Evolutionary conservation across 2,329 filamentous ascomycete genomes (phyloP).

Genomic region (Trichoderma endophyticum): DNA sequence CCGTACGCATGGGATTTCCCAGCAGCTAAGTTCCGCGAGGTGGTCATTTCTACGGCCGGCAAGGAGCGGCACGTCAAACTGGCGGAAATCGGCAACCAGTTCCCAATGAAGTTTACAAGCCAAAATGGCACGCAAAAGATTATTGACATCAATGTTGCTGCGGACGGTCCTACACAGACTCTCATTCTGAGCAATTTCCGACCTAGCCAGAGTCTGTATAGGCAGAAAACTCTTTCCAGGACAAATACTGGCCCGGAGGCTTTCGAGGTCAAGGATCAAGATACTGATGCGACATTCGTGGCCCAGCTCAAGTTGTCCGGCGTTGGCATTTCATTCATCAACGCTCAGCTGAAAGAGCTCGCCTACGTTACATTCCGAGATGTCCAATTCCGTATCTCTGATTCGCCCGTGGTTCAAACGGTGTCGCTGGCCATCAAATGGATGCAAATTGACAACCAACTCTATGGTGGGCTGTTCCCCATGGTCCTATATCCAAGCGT

Average conservation of each 20-base stretch:
- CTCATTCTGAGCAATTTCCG: slow-evolving; percentile 93
- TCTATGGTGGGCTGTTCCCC: slow-evolving; percentile 97
- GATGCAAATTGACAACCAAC: slow-evolving; percentile 98
- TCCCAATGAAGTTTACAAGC: slow-evolving; percentile 86
- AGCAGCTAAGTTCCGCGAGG: slow-evolving; percentile 91
- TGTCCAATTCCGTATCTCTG: slow-evolving; percentile 84
- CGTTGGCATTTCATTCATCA: slow-evolving; percentile 89
- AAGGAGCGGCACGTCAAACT: slow-evolving; percentile 85
- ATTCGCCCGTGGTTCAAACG: slow-evolving; percentile 92
- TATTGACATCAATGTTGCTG: slow-evolving; percentile 93
- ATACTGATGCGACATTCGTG: slow-evolving; percentile 83
- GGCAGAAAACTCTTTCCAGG: slow-evolving; percentile 50
- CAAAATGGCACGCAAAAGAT: slow-evolving; percentile 71
- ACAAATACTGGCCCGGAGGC: slow-evolving; percentile 49
- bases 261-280: slow-evolving; percentile 92
- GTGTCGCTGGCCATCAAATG: slow-evolving; percentile 90
- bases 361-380: slow-evolving; percentile 92
- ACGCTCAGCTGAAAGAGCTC: slow-evolving; percentile 84
- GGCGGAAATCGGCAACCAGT: slow-evolving; percentile 91
- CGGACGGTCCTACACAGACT: slow-evolving; percentile 92
- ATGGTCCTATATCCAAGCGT: slow-evolving; percentile 97
- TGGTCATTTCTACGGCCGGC: slow-evolving; percentile 60
- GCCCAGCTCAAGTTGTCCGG: slow-evolving; percentile 86
- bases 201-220: slow-evolving; percentile 87
- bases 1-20: slow-evolving; percentile 99